Base-by-base conservation (phyloP, 192 early-diverging fungal species). In the Entomortierella lignicola region DNA sequence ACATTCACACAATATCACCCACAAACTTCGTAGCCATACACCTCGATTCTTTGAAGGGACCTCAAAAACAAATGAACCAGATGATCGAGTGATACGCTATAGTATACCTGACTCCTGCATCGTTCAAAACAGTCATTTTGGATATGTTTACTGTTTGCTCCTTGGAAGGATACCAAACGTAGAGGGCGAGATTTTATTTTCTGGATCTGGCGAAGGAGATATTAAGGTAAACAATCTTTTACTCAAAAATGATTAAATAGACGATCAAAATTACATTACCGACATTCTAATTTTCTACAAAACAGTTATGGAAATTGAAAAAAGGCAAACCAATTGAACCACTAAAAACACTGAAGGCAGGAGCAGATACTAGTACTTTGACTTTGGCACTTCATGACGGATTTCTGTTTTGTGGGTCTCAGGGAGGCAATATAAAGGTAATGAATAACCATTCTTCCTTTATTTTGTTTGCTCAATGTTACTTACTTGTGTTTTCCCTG, bases 331-430 rank as follows among this genome's bases (percentile, higher is more conserved):
- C 73, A 21, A 82, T 82, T 62, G 69, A 82, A 37, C 68, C 53
- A n/a, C 69, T 69, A 54, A 66, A 31, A 63, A 72, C 71, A 13
- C 42, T 64, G 73, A 86, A 61, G 67, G 63, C 58, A 34, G 73
- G 81, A 3, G 70, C 71, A 27, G 81, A 82, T 69, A 73, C 81
- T n/a, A 87, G 91, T 52, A 86, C 92, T 8, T 75, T 91, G 21
- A 65, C 90, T 57, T 62, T 94, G 54, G 89, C 90, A 17, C 62
- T 94, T 34, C 84, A 88, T 52, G 91, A 92, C 56, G 91, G 87
- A 8, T 86, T 91, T 47, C 72, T 94, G 63, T 92, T 92, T 43
- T 90, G 89, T 62, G 92, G 92, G 59, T 85, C 89, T 34, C 92
- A 94, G 84, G 89, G 85, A 63, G 92, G 92, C 63, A 83, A 81